phyloP scores from a whole-genome alignment of 73 alveolate genomes.

The Breviolum minutum region DNA sequence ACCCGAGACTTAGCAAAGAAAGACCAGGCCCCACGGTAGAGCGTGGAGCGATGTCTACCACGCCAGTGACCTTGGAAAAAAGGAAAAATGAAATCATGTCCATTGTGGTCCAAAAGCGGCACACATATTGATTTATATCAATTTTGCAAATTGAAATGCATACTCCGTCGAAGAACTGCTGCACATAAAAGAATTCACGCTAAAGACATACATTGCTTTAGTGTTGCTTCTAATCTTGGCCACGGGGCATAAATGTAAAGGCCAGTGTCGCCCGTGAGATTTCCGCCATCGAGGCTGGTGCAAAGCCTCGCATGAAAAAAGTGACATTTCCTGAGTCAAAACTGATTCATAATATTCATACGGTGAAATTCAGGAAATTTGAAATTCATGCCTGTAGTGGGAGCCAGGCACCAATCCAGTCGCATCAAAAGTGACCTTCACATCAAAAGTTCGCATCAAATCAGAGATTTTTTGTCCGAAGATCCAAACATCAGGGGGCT shows the following conservation, averaged over 20 bases:
- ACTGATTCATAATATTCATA: no score
- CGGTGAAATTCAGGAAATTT: no score
- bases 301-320: background rate
- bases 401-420: background rate
- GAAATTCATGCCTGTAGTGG: background rate
- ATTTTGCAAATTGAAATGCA: no score
- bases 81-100: no score
- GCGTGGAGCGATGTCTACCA: background rate
- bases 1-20: background rate
- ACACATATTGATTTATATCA: no score
- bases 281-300: constrained; percentile 32
- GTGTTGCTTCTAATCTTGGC: background rate
- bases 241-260: background rate
- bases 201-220: no score
- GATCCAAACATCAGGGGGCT: no score
- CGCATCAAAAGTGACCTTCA: constrained; percentile 15
- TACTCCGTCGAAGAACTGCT: no score
- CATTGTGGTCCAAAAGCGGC: no score
- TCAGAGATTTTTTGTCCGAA: no score
- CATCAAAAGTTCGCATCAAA: background rate
- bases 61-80: background rate
- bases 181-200: no score
- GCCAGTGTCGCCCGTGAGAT: background rate
- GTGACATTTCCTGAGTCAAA: no score
- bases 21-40: constrained; percentile 45